Evolutionary conservation across 108 stramenopile species (phyloP), one percentile per base, ranked within the genome.

Genomic region (Aurantiochytrium sp.): DNA sequence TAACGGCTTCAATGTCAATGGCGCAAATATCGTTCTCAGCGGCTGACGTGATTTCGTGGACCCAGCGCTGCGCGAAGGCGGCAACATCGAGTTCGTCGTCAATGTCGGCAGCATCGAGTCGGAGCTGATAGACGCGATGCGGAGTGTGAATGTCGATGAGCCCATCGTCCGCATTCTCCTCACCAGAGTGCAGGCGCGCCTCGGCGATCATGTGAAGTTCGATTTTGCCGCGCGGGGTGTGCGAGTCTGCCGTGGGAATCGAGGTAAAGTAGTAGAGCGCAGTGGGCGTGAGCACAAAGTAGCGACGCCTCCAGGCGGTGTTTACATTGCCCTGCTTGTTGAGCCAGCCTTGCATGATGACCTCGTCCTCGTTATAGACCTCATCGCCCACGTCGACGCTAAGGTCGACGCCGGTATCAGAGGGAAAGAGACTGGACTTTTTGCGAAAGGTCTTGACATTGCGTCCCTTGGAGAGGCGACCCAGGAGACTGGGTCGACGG

Each of bases 241-340:
- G 76, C 16, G 43, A 21, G 3, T 83, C 76, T 12, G 45, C 14
- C 0, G 76, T 83, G 45, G 76, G 76, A 16, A 53, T 6, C 25
- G 49, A n/a, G n/a, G 76, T 16, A 35, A 83, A 83, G 76, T 83
- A 83, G 51, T 53, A 83, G 6, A 83, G 51, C 76, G 49, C 76
- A 4, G n/a, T 83, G 45, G 45, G 76, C 28, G 76, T 83, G 76
- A 83, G 76, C 76, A 83, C 76, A 53, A 83, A 83, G 51, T 83
- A 83, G 76, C 76, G 76, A 12, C 51, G 45, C 28, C 23, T 83
- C 76, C 76, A 83, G 49, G 76, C 76, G 51, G 76, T 83, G 51
- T 83, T 83, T 12, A 47, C 49, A 16, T 53, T 53, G 25, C 76
- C 76, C 28, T 83, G 76, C 76, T 83, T 83, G 76, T 45, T 83